Conservation (phyloP, 495 filamentous ascomycete species). For the Tuber indicum region DNA sequence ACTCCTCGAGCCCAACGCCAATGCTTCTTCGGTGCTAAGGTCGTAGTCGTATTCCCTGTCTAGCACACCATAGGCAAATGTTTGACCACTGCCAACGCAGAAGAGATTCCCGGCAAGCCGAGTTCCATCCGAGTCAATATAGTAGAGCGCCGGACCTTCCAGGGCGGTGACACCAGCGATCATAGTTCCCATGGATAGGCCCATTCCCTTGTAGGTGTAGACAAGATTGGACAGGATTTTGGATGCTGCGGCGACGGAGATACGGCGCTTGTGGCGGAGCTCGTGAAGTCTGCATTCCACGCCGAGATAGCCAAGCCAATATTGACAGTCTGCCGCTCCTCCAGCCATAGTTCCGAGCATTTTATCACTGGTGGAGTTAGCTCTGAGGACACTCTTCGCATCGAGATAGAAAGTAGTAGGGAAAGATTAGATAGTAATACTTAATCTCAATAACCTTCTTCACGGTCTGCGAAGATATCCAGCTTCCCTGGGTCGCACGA, state of each 20-base stretch:
- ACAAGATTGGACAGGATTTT: slow-evolving; percentile 98
- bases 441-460: slow-evolving; percentile 99
- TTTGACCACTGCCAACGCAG: slow-evolving; percentile 96
- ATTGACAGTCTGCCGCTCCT: slow-evolving; percentile 98
- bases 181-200: slow-evolving; percentile 98
- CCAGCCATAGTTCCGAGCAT: slow-evolving; percentile 97
- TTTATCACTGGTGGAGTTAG: slow-evolving; percentile 43
- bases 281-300: slow-evolving; percentile 99
- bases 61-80: slow-evolving; percentile 95
- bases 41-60: slow-evolving; percentile 93
- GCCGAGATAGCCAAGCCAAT: slow-evolving; percentile 96
- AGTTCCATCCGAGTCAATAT: slow-evolving; percentile 97
- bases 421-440: slow-evolving; percentile 45
- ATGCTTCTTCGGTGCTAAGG: slow-evolving; percentile 71
- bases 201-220: slow-evolving; percentile 97
- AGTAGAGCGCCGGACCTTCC: slow-evolving; percentile 96
- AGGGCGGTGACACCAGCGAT: slow-evolving; percentile 92
- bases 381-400: slow-evolving; percentile 4
- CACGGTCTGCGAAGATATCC: slow-evolving; percentile 98
- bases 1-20: slow-evolving; percentile 80
- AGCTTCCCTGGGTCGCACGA: slow-evolving; percentile 89
- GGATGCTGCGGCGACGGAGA: slow-evolving; percentile 90
- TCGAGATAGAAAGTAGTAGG: background rate
- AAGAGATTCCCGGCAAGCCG: slow-evolving; percentile 88
- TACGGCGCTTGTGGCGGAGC: slow-evolving; percentile 97